These are phyloP conservation scores for Rhamnella rubrinervis DNA, from an alignment of 331 rosid species.

Conservation along the genomic window DNA sequence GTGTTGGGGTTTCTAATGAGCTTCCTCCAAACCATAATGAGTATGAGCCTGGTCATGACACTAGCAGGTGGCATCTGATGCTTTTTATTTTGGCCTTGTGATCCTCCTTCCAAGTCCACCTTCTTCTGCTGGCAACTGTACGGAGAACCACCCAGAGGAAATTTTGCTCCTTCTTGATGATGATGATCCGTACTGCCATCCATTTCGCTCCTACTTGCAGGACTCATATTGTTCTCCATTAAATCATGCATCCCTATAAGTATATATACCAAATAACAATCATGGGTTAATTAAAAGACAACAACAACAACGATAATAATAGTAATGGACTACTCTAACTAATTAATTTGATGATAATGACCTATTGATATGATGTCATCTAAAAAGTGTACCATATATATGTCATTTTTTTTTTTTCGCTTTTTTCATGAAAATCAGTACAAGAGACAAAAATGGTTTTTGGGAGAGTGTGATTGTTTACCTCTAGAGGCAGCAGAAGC, in stretches of 20 bases:
- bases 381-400: not conserved
- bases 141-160: slow-evolving; percentile 54
- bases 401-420: too few species aligned
- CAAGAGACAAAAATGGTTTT: slow-evolving; percentile 14
- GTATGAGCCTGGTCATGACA: slow-evolving; percentile 91
- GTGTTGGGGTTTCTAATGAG: slow-evolving; percentile 96
- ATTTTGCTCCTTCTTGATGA: slow-evolving; percentile 54
- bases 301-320: not conserved
- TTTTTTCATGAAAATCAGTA: not conserved
- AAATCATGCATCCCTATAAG: slow-evolving; percentile 50
- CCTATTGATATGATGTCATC: not conserved
- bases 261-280: not conserved
- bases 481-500: slow-evolving; percentile 58
- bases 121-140: slow-evolving; percentile 56
- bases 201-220: slow-evolving; percentile 49
- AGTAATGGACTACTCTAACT: too few species aligned
- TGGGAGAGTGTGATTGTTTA: slow-evolving; percentile 11
- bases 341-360: not conserved
- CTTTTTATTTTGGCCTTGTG: slow-evolving; percentile 39
- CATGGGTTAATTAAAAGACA: not conserved
- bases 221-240: slow-evolving; percentile 59
- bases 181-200: slow-evolving; percentile 39
- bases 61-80: slow-evolving; percentile 95
- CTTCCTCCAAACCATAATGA: slow-evolving; percentile 97
- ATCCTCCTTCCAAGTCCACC: slow-evolving; percentile 55